Evolutionary conservation across 1,139 yeast species (phyloP), one percentile per base, ranked within the genome.

Genomic region (Candida tropicalis): DNA sequence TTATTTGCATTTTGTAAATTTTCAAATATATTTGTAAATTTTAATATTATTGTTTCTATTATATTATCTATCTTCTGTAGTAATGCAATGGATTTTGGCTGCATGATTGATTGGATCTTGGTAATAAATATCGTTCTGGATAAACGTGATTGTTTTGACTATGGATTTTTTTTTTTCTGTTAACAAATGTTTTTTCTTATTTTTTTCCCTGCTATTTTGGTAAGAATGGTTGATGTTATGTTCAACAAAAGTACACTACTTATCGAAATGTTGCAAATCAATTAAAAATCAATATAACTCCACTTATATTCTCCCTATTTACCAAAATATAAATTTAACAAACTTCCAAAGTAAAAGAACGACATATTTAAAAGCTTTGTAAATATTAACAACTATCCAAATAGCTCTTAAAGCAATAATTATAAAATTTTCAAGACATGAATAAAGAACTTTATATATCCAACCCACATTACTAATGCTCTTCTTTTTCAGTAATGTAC

Each of bases 371-470:
- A 75, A 43, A 12, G 68, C 54, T 49, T 79, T 70, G 51, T 79
- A 70, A n/a, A 80, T 54, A 41, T 79, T 82, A 27, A 83, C 90
- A 8, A 81, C 62, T 5, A 83, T 70, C 96, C 96, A 89, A 12
- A 84, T 70, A 4, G 77, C 52, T 77, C 95, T 81, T 53, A 89
- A 70, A 3, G 79, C 38, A 1, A 80, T 52, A n/a, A 87, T 84
- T 41, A 89, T 83, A n/a, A 52, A 35, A 50, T 71, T 73, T 41
- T 73, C 78, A 43, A 73, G 54, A 16, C 57, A 47, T 20, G 63
- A 62, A 54, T 81, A 82, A 16, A 77, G 48, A 5, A 69, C 39
- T 44, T 59, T 65, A 41, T 69, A 62, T 40, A 52, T 67, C 33
- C 52, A 58, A 36, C 57, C 63, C 49, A 51, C 66, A 32, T 50